A percentile compares a stretch with the other conserved stretches of the same genome.
Evolutionary conservation across 192 early-diverging fungal species (phyloP).

Genomic region (Backusella luteola): DNA sequence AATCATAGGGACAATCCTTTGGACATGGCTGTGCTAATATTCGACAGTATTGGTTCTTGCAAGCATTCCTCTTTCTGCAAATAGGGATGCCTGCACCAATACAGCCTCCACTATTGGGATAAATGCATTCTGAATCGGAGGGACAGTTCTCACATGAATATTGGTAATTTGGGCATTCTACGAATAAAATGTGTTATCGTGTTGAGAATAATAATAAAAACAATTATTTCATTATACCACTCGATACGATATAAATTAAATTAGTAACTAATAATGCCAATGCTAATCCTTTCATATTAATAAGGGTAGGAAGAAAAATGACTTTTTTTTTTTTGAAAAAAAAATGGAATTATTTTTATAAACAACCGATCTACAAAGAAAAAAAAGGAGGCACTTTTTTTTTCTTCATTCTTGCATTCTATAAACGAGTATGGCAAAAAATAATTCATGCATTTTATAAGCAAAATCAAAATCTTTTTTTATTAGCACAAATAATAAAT

Average conservation of each 20-base stretch:
- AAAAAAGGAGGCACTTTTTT: neutral
- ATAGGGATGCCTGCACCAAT: neutral
- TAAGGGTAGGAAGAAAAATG: neutral
- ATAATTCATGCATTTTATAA: neutral
- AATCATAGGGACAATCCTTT: slow-evolving; percentile 13
- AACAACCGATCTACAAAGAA: neutral
- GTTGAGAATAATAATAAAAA: neutral
- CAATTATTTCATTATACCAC: neutral
- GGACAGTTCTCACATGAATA: neutral
- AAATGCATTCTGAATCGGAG: neutral
- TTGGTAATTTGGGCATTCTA: neutral
- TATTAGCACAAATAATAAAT: neutral
- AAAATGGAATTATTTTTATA: neutral
- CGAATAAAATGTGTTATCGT: no score
- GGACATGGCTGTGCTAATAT: neutral
- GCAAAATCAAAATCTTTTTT: neutral
- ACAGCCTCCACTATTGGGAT: slow-evolving; percentile 6
- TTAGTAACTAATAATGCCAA: neutral
- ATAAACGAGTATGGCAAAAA: neutral
- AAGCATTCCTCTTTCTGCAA: neutral
- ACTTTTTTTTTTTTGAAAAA: neutral
- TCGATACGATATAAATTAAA: neutral
- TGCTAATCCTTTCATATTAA: neutral
- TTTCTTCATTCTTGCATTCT: neutral
- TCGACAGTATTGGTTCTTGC: neutral